Percentiles rank a stretch among this genome's conserved stretches.
These are phyloP conservation scores for Simplicillium sp. DNA, from an alignment of 2,329 filamentous ascomycete species.

Conservation along the genomic window DNA sequence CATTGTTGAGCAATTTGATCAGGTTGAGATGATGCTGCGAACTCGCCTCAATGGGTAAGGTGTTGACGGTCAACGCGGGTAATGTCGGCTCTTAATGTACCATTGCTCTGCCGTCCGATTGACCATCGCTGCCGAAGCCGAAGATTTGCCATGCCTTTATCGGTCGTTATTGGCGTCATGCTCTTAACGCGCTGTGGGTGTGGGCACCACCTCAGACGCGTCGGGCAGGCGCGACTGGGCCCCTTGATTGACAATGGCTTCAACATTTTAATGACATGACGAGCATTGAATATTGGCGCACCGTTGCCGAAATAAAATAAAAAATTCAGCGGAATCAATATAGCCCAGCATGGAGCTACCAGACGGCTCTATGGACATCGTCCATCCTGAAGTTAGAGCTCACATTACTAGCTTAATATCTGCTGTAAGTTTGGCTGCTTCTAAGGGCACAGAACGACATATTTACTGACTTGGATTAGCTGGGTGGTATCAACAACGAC, in stretches of 20 bases:
- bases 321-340: not conserved
- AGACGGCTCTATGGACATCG: conserved; percentile 47
- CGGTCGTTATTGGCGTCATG: no score
- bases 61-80: conserved; percentile 19
- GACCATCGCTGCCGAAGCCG: not conserved
- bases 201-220: not conserved
- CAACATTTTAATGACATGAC: not conserved
- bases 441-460: not conserved
- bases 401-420: conserved; percentile 91
- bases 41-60: not conserved
- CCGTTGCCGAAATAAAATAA: not conserved
- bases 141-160: not conserved
- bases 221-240: not conserved
- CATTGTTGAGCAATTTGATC: conserved; percentile 20
- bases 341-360: conserved; percentile 39
- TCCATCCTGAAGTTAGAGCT: conserved; percentile 87
- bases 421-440: conserved; percentile 52
- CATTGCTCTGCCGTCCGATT: not conserved
- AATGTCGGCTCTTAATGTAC: conserved; percentile 28
- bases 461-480: conserved; percentile 40
- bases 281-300: not conserved
- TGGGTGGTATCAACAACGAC: conserved; percentile 73
- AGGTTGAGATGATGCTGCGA: not conserved
- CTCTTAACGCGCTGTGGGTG: not conserved
- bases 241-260: no score